These are phyloP conservation scores for Fusarium continuum DNA, from an alignment of 2,329 filamentous ascomycete genomes.

Conservation along the genomic window DNA sequence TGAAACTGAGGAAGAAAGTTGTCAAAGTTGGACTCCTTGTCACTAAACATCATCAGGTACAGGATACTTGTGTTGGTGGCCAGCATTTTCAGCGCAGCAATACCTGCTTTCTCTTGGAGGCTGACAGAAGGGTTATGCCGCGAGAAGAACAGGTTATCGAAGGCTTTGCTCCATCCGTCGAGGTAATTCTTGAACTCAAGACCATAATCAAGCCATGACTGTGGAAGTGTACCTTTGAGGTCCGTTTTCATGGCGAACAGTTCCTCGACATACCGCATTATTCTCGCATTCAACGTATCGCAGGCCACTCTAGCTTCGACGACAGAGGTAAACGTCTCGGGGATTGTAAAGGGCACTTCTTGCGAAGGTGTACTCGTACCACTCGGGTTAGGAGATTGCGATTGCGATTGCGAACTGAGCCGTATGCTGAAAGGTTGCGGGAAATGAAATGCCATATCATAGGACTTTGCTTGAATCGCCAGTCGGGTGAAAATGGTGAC, in stretches of 20 bases:
- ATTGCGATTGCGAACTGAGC: constrained; percentile 45
- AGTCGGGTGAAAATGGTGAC: constrained; percentile 70
- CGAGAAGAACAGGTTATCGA: constrained; percentile 62
- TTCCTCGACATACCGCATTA: constrained; percentile 67
- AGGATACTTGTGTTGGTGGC: constrained; percentile 67
- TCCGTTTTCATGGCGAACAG: constrained; percentile 59
- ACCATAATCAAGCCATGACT: constrained; percentile 58
- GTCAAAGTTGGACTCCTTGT: constrained; percentile 68
- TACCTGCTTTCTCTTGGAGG: constrained; percentile 66
- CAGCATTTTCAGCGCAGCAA: constrained; percentile 70
- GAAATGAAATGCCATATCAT: constrained; percentile 75
- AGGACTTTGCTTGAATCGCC: constrained; percentile 72
- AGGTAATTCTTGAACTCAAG: constrained; percentile 60
- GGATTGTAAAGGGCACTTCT: constrained; percentile 33
- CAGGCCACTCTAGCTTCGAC: constrained; percentile 65
- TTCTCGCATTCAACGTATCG: constrained; percentile 64
- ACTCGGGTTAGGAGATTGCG: constrained; percentile 53
- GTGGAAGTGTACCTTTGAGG: constrained; percentile 63
- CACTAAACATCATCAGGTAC: constrained; percentile 68
- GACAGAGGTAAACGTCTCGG: constrained; percentile 57
- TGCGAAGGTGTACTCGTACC: constrained; percentile 55
- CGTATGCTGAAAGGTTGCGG: constrained; percentile 69
- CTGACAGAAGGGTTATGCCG: constrained; percentile 59
- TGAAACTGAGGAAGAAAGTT: constrained; percentile 61
- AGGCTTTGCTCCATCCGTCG: constrained; percentile 64